phyloP scores from a whole-genome alignment of 208 protist species.

The Acanthamoeba castellanii region DNA sequence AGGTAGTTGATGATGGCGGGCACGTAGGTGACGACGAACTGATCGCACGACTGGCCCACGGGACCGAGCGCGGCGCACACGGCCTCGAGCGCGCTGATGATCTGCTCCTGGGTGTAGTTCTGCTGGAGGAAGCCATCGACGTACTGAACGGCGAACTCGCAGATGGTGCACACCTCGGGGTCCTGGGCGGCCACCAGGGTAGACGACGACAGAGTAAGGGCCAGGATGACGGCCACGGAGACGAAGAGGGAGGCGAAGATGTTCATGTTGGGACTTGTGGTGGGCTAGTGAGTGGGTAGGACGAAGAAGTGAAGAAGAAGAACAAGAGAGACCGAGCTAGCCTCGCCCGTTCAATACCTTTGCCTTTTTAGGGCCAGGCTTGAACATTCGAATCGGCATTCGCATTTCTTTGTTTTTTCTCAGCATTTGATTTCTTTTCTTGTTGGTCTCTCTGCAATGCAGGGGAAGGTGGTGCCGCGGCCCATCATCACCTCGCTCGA shows the following conservation, averaged over 20 bases:
- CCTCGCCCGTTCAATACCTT: no score
- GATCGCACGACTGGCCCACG: neutral
- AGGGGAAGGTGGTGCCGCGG: no score
- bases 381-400: no score
- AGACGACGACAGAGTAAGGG: neutral
- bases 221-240: neutral
- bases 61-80: conserved; percentile 1
- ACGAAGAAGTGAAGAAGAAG: no score
- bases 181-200: neutral
- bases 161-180: neutral
- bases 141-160: conserved; percentile 53
- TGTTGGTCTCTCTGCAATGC: no score
- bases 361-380: no score
- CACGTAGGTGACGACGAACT: neutral
- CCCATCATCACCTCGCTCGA: no score
- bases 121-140: conserved; percentile 49
- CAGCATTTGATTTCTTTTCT: no score
- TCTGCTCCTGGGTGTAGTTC: conserved; percentile 7
- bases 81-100: neutral
- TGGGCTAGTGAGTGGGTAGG: no score
- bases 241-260: neutral
- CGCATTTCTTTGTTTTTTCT: no score
- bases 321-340: no score
- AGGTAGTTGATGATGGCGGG: neutral
- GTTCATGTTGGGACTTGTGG: conserved; percentile 9